A percentile compares a stretch with the other conserved stretches of the same genome.
Evolutionary conservation across 2,329 filamentous ascomycete species (phyloP).

Genomic region (Pestalotiopsis sp.): DNA sequence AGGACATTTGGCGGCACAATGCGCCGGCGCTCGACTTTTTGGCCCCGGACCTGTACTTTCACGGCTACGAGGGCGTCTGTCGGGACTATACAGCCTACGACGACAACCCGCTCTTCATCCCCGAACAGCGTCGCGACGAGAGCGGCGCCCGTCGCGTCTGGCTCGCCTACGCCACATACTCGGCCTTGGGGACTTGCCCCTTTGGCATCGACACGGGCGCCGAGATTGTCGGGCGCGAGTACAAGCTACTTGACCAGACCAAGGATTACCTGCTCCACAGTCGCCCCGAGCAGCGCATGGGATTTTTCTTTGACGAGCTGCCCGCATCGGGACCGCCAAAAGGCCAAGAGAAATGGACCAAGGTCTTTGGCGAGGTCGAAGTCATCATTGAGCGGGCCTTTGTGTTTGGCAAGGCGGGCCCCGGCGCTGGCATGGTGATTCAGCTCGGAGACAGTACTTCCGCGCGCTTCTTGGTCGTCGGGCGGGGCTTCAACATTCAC

Average conservation of each 20-base stretch:
- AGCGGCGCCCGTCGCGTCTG: slow-evolving; percentile 34
- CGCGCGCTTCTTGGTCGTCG: slow-evolving; percentile 34
- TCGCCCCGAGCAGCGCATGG: slow-evolving; percentile 32
- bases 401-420: slow-evolving; percentile 40
- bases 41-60: slow-evolving; percentile 49
- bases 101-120: slow-evolving; percentile 41
- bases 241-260: slow-evolving; percentile 32
- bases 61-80: slow-evolving; percentile 44
- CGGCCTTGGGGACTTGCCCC: slow-evolving; percentile 37
- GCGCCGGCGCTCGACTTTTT: slow-evolving; percentile 42
- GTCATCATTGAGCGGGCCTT: slow-evolving; percentile 37
- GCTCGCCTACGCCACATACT: slow-evolving; percentile 39
- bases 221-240: slow-evolving; percentile 30
- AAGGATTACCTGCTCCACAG: slow-evolving; percentile 29
- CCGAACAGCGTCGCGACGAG: slow-evolving; percentile 43
- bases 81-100: slow-evolving; percentile 36
- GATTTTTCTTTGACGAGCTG: slow-evolving; percentile 40
- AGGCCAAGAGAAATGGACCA: slow-evolving; percentile 28
- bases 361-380: slow-evolving; percentile 20
- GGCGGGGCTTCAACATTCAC: slow-evolving; percentile 38
- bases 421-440: slow-evolving; percentile 40
- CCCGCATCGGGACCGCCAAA: slow-evolving; percentile 4
- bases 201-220: slow-evolving; percentile 42
- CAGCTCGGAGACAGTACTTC: slow-evolving; percentile 33
- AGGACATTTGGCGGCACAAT: slow-evolving; percentile 32